phyloP scores from a whole-genome alignment of 805 yeast genomes.

The Kodamaea sagamina region DNA sequence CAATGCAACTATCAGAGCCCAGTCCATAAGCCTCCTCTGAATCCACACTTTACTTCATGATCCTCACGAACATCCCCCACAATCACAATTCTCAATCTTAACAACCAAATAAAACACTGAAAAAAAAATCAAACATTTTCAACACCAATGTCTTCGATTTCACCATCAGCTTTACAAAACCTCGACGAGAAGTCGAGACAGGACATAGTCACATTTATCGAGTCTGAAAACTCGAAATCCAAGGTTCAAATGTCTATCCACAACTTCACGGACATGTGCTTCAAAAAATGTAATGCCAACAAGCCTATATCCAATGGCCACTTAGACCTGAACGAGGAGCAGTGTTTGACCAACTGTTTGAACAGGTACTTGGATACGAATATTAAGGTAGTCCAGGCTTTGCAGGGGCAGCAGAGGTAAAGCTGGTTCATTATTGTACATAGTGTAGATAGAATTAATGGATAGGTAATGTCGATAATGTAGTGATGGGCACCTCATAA shows the following conservation, averaged over 20 bases:
- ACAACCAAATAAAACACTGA: background rate
- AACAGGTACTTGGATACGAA: constrained; percentile 86
- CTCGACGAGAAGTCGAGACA: constrained; percentile 69
- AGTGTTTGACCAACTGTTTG: constrained; percentile 78
- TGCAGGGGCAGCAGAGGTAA: constrained; percentile 36
- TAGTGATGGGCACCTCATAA: too few relatives aligned
- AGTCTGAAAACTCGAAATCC: constrained; percentile 80
- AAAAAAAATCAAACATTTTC: constrained; percentile 3
- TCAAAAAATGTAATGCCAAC: constrained; percentile 73
- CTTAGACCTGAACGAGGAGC: constrained; percentile 60
- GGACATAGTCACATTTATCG: constrained; percentile 75
- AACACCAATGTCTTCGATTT: constrained; percentile 34
- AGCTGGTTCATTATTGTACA: background rate
- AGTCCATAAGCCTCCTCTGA: too few relatives aligned
- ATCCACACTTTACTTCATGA: background rate
- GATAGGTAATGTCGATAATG: too few relatives aligned
- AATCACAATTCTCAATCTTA: background rate
- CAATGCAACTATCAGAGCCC: too few relatives aligned
- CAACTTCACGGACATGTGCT: constrained; percentile 86
- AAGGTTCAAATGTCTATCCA: constrained; percentile 87
- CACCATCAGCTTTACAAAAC: constrained; percentile 37
- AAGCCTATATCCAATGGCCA: constrained; percentile 46
- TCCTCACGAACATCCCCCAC: background rate
- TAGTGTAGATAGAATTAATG: too few relatives aligned
- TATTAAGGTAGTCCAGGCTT: constrained; percentile 70